Percentiles rank a stretch among this genome's conserved stretches.
Evolutionary conservation across 768 basidiomycete genomes (phyloP).

Genomic region (Dacryopinax spathularia): DNA sequence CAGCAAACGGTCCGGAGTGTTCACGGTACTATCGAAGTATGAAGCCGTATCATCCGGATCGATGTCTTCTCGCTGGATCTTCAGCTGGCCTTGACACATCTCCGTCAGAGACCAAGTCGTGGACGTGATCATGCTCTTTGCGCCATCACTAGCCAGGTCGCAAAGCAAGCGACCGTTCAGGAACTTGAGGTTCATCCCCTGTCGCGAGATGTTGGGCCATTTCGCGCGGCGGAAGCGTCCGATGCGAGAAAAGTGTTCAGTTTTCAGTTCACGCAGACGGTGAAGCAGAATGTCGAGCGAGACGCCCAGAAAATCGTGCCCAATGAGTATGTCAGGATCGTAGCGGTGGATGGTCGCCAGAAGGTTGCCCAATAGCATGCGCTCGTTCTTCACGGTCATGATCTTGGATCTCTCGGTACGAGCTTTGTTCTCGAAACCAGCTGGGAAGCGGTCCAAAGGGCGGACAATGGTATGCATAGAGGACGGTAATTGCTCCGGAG

Average conservation of each 20-base stretch:
- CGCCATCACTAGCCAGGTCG: slow-evolving; percentile 87
- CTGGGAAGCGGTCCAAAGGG: slow-evolving; percentile 75
- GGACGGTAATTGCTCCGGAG: slow-evolving; percentile 73
- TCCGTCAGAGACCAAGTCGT: slow-evolving; percentile 98
- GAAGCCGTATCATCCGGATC: slow-evolving; percentile 88
- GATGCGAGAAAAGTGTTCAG: slow-evolving; percentile 86
- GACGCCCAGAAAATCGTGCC: slow-evolving; percentile 85
- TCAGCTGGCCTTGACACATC: slow-evolving; percentile 86
- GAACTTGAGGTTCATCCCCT: slow-evolving; percentile 72
- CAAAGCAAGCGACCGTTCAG: slow-evolving; percentile 75
- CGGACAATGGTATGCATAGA: slow-evolving; percentile 78
- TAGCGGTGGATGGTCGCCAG: slow-evolving; percentile 62
- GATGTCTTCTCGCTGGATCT: slow-evolving; percentile 77
- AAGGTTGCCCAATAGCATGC: slow-evolving; percentile 59
- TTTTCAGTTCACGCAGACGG: slow-evolving; percentile 80
- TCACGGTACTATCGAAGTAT: slow-evolving; percentile 74
- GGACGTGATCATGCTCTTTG: slow-evolving; percentile 94
- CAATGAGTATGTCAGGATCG: slow-evolving; percentile 89
- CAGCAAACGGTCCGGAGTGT: slow-evolving; percentile 59
- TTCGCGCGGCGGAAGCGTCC: slow-evolving; percentile 74
- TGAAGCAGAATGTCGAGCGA: slow-evolving; percentile 81
- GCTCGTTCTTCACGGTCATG: slow-evolving; percentile 63
- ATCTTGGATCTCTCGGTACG: slow-evolving; percentile 44
- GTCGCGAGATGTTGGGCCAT: slow-evolving; percentile 60
- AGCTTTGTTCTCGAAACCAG: slow-evolving; percentile 61